Conservation (phyloP, 441 rosid species). For the Syzygium syzygioides region DNA sequence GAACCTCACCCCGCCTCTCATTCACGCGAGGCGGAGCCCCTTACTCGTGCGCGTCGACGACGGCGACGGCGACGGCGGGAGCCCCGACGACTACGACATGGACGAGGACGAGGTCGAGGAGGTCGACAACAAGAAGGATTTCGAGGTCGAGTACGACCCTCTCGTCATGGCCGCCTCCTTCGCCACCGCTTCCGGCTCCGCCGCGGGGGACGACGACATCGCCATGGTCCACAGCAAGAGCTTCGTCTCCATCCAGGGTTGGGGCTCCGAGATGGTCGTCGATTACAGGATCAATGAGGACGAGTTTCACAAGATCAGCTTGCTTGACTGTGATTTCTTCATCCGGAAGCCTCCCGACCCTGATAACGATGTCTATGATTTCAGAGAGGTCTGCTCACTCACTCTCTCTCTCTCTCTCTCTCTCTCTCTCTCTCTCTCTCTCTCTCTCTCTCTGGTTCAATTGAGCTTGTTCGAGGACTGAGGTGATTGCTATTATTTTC, state of each 20-base stretch:
- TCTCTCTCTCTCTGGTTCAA: background rate
- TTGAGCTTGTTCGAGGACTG: background rate
- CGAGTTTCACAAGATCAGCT: slow-evolving; percentile 78
- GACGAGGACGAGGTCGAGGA: slow-evolving; percentile 85
- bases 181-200: slow-evolving; percentile 9
- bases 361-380: slow-evolving; percentile 86
- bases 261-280: slow-evolving; percentile 85
- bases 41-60: slow-evolving; percentile 63
- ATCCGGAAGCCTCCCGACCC: slow-evolving; percentile 93
- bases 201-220: slow-evolving; percentile 44
- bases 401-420: background rate
- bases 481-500: background rate
- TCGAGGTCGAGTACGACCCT: slow-evolving; percentile 81
- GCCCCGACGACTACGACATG: slow-evolving; percentile 66
- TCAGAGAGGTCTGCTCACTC: slow-evolving; percentile 61
- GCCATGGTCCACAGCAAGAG: slow-evolving; percentile 62
- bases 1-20: slow-evolving; percentile 10
- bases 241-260: slow-evolving; percentile 67
- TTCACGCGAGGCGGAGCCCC: slow-evolving; percentile 19
- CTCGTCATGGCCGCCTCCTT: slow-evolving; percentile 22
- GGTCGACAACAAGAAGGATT: slow-evolving; percentile 82
- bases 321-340: slow-evolving; percentile 84
- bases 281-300: slow-evolving; percentile 83
- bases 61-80: slow-evolving; percentile 58
- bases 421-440: background rate